Base-by-base conservation (phyloP, 345 rosid species). In the Cardamine resedifolia region DNA sequence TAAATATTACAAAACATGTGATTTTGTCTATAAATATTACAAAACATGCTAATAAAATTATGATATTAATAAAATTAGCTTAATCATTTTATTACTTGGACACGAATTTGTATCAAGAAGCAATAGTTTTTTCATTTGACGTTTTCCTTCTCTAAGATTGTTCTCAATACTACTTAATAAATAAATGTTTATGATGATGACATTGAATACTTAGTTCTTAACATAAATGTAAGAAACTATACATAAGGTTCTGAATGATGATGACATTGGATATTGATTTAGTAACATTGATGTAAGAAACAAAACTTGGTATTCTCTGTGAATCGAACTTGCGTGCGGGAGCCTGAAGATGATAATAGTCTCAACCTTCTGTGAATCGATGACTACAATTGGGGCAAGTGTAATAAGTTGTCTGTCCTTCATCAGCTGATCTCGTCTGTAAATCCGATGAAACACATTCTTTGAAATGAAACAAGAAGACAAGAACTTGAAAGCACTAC, bases 401-500 rank as follows among this genome's bases (percentile, higher is more conserved):
- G 52, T 78, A 78, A 26, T 72, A 72, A 5, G 70, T 78, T 26
- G 74, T 72, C 10, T 72, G 77, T 21, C 77, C 77, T 72, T 67
- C 77, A 20, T 77, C 74, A 0, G 77, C 74, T 53, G 81, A 72
- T 67, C 77, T 66, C 16, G 81, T 78, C 74, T 78, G 59, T 31
- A 58, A 28, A 41, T 23, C 62, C 15, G 48, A 60, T 59, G 56
- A 38, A 47, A 58, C 20, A 38, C 62, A 58, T 50, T 20, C 2
- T 28, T 58, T 39, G 47, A 28, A 10, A 48, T 5, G 21, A 65
- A 47, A 24, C 58, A 38, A 21, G 47, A 74, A 66, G 60, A 27
- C 19, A 44, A 2, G 26, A 48, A 34, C 36, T 49, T 58, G 14
- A 21, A 52, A n/a, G n/a, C n/a, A n/a, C n/a, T n/a, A n/a, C n/a